Percentiles rank a stretch among this genome's conserved stretches.
phyloP scores from a whole-genome alignment of 352 stramenopile species.

The Elongisporangium undulatum region DNA sequence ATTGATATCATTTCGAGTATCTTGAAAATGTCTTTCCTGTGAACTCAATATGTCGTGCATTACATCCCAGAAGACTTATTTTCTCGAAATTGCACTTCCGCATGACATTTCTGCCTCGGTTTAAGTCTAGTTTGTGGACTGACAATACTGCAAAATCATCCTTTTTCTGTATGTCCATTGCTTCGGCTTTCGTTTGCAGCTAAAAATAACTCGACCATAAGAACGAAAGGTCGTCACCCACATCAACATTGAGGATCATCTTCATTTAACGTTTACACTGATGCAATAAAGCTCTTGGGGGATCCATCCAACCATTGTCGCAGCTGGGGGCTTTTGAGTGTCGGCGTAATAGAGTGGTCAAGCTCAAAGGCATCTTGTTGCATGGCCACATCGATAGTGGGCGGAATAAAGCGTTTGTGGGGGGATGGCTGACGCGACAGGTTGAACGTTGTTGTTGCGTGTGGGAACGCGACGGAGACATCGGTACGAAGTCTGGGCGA shows the following conservation, averaged over 20 bases:
- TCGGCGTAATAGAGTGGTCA: slow-evolving; percentile 82
- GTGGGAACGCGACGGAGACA: slow-evolving; percentile 80
- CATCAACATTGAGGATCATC: background rate
- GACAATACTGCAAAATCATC: no score
- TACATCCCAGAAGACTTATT: no score
- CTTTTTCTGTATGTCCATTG: no score
- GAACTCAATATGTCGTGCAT: background rate
- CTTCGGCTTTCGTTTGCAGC: background rate
- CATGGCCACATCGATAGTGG: slow-evolving; percentile 72
- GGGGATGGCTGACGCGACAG: slow-evolving; percentile 45
- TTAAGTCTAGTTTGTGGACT: background rate
- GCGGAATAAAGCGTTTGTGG: slow-evolving; percentile 70
- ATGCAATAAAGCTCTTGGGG: slow-evolving; percentile 78
- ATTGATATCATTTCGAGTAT: background rate
- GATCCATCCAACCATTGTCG: slow-evolving; percentile 81
- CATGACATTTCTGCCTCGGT: background rate
- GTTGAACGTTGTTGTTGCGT: slow-evolving; percentile 40
- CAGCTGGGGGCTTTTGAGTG: slow-evolving; percentile 81
- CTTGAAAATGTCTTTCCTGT: background rate
- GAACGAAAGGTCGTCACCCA: background rate
- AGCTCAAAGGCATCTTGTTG: slow-evolving; percentile 85
- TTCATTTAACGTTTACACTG: slow-evolving; percentile 37
- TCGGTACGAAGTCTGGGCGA: slow-evolving; percentile 79
- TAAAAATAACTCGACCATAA: background rate
- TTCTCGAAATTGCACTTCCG: background rate